phyloP scores from a whole-genome alignment of 2,329 filamentous ascomycete species.

The Lasiodiplodia theobromae region DNA sequence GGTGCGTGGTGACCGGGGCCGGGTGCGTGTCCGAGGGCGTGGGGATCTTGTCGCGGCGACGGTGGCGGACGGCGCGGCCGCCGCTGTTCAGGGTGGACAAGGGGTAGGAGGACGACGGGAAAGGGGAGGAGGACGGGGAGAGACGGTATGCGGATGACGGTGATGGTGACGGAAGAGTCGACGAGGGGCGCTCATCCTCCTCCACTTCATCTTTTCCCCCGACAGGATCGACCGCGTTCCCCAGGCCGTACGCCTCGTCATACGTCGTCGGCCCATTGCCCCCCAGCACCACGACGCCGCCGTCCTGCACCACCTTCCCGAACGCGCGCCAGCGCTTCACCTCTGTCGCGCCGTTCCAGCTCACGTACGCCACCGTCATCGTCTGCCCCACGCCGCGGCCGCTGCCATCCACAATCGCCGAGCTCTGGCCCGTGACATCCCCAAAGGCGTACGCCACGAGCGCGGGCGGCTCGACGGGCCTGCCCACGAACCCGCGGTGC shows the following conservation, averaged over 20 bases:
- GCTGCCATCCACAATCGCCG: slow-evolving; percentile 26
- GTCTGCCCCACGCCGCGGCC: slow-evolving; percentile 5
- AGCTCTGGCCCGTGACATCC: not conserved
- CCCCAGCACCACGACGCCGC: not conserved
- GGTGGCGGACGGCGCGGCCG: not conserved
- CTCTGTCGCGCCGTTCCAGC: slow-evolving; percentile 61
- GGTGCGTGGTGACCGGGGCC: not conserved
- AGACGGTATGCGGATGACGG: not conserved
- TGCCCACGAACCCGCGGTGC: slow-evolving; percentile 42
- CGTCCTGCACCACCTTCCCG: not conserved
- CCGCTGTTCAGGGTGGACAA: too few species aligned
- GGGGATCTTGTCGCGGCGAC: not conserved
- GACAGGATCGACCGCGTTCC: not conserved
- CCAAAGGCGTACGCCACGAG: slow-evolving; percentile 42
- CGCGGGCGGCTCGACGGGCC: slow-evolving; percentile 40
- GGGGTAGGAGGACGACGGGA: not conserved
- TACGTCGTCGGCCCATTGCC: not conserved
- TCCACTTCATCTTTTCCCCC: not conserved
- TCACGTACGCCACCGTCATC: slow-evolving; percentile 53
- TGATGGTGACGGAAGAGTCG: not conserved
- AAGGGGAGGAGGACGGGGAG: not conserved
- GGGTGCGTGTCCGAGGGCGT: not conserved
- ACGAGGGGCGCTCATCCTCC: not conserved
- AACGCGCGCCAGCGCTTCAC: slow-evolving; percentile 52
- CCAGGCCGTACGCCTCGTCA: not conserved